phyloP scores from a whole-genome alignment of 2,329 filamentous ascomycete genomes.

The Claviceps monticola region DNA sequence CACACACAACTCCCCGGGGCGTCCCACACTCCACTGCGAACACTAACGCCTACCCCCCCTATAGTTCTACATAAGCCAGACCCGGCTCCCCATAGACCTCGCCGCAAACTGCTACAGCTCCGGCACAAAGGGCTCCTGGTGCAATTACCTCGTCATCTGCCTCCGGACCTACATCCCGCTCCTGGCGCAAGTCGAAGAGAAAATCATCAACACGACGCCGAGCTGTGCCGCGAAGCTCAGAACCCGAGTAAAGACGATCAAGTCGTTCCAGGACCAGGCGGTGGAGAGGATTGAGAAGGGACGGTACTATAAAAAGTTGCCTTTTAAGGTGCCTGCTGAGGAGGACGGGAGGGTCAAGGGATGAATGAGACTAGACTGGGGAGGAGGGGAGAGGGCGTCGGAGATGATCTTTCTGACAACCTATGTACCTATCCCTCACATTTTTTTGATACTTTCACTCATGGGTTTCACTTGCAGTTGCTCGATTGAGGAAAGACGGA shows the following conservation, averaged over 20 bases:
- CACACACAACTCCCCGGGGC: too few relatives aligned
- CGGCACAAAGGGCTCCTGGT: background rate
- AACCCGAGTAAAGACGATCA: background rate
- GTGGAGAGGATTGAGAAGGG: background rate
- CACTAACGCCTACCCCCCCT: background rate
- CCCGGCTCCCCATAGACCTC: background rate
- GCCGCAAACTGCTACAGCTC: background rate
- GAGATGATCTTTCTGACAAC: too few relatives aligned
- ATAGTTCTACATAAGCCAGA: background rate
- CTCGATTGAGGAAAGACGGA: too few relatives aligned
- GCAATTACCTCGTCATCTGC: background rate
- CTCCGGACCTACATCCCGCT: constrained; percentile 1
- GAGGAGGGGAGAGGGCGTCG: too few relatives aligned
- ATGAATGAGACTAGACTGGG: background rate
- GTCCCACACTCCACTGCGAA: too few relatives aligned
- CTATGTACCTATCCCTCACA: too few relatives aligned
- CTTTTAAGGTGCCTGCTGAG: background rate
- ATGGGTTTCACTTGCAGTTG: too few relatives aligned
- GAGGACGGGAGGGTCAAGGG: background rate
- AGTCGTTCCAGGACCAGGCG: background rate
- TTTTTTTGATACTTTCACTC: too few relatives aligned
- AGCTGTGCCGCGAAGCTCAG: background rate
- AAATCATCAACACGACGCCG: background rate
- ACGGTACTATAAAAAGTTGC: background rate
- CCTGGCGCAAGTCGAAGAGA: background rate